Evolutionary conservation across 2,329 filamentous ascomycete species (phyloP).

Genomic region (Sclerotinia nivalis): DNA sequence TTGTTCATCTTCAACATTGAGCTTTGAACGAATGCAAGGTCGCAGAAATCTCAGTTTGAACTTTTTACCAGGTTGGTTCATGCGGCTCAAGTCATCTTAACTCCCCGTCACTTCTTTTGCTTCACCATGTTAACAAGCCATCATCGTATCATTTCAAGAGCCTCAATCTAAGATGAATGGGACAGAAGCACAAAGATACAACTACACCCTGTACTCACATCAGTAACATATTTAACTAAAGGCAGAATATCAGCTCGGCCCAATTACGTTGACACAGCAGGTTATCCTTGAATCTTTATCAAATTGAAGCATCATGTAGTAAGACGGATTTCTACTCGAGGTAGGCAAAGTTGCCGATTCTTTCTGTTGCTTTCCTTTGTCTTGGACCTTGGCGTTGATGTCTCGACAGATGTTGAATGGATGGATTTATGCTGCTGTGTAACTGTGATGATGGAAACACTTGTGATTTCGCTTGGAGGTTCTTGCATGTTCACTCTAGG

Average conservation of each 20-base stretch:
- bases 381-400: background rate
- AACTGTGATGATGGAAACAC: background rate
- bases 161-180: background rate
- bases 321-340: constrained; percentile 5
- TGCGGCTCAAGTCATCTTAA: background rate
- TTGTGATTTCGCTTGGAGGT: background rate
- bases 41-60: background rate
- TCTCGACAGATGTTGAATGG: background rate
- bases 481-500: background rate
- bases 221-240: background rate
- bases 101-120: background rate
- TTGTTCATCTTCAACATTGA: background rate
- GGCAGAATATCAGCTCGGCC: background rate
- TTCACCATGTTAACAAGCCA: background rate
- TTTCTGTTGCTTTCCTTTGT: background rate
- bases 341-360: background rate
- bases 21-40: background rate
- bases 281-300: background rate
- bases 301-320: background rate
- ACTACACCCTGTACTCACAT: background rate
- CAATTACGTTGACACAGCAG: background rate
- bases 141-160: background rate
- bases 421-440: background rate
- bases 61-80: background rate
- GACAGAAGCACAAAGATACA: background rate